phyloP scores from a whole-genome alignment of 257 asterid species.

The Parsonsia alboflavescens region DNA sequence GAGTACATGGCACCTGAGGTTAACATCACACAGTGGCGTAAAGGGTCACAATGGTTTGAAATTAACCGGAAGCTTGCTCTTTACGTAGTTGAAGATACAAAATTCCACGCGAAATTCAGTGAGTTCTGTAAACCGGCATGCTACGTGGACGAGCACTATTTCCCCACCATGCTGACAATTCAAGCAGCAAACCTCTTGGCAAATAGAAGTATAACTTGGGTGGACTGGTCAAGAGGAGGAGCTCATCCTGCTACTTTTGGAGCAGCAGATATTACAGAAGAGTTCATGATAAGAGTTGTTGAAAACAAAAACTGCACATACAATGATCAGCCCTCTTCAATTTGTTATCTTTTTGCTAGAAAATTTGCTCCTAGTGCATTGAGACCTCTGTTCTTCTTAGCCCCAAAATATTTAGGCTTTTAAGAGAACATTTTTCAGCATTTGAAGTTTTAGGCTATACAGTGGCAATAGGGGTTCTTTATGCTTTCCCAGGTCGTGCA shows the following conservation, averaged over 20 bases:
- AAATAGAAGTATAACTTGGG: conserved; percentile 46
- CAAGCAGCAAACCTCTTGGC: conserved; percentile 33
- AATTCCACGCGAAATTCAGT: conserved; percentile 29
- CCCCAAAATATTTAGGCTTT: conserved; percentile 43
- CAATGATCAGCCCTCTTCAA: conserved; percentile 24
- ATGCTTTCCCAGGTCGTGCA: background rate
- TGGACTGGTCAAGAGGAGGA: conserved; percentile 54
- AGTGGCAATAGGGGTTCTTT: background rate
- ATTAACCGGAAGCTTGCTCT: conserved; percentile 41
- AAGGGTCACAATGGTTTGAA: conserved; percentile 52
- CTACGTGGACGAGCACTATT: conserved; percentile 48
- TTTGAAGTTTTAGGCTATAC: background rate
- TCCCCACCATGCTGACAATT: conserved; percentile 43
- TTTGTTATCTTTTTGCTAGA: conserved; percentile 43
- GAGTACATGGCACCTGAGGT: conserved; percentile 53
- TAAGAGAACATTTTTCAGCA: background rate
- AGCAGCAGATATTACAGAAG: conserved; percentile 38
- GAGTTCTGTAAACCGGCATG: conserved; percentile 41
- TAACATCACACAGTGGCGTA: conserved; percentile 38
- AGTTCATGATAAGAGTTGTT: conserved; percentile 35
- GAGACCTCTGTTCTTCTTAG: conserved; percentile 39
- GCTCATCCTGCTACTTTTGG: conserved; percentile 52
- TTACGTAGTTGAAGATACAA: conserved; percentile 34
- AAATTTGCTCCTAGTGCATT: conserved; percentile 47
- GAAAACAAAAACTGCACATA: conserved; percentile 28